Evolutionary conservation across 2,329 filamentous ascomycete species (phyloP), one percentile per base, ranked within the genome.

Genomic region (Pestalotiopsis fici): DNA sequence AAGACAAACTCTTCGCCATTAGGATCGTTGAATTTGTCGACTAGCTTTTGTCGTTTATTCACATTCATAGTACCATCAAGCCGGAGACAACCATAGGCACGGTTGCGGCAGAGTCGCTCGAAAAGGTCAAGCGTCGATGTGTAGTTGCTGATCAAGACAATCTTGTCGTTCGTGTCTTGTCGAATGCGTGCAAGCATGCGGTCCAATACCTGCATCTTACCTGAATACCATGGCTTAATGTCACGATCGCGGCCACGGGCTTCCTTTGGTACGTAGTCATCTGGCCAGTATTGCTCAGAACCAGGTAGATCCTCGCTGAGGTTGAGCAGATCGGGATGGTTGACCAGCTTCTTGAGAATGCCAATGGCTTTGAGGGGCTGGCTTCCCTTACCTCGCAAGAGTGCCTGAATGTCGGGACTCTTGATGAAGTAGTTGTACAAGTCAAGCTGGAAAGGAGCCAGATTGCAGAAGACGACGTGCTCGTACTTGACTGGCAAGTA

Each of bases 401-500:
- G 84, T 65, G 93, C 94, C 77, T 97, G 94, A 75, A 99, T 98
- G 69, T 97, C 93, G 0, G 96, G 95, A 68, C 95, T 98, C 62
- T 92, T 93, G 79, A 99, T 95, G 79, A 99, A 99, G 79, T 98
- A 93, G 75, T 97, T 97, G 84, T 99, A 99, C 1, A 99, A 84
- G 71, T 93, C 93, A 65, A 94, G 87, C 79, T 99, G 96, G 81
- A 99, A 98, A 0, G 93, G 93, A 18, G 96, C 92, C 59, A 97
- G 86, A 73, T 95, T 95, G 85, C 96, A 99, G 81, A 99, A 99
- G 1, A 99, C 96, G 35, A 99, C 96, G 78, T 99, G 96, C 80
- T 99, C 96, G 80, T 99, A 99, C 83, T 99, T 99, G 83, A 98
- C 91, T 0, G 96, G 96, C 68, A 99, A 83, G 77, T 99, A 99